Evolutionary conservation across 257 asterid genomes (phyloP), one percentile per base, ranked within the genome.

Genomic region (Plantago elongata): DNA sequence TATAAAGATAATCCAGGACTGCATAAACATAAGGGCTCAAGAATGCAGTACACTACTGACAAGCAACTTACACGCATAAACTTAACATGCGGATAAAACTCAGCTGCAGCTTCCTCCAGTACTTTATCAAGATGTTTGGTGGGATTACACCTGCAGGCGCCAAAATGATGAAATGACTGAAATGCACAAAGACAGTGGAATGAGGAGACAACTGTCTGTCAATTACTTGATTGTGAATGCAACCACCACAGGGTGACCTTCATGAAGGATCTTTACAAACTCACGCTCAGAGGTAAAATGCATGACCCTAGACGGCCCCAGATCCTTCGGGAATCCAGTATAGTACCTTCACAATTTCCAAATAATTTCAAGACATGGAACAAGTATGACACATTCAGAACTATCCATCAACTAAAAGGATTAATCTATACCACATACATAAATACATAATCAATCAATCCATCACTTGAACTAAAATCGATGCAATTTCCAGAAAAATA

Each of bases 281-380:
- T 92, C 99, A 8, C 89, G 92, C 80, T 89, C 99, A 1, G 99
- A 86, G 18, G 96, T 79, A 68, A 92, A 92, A 73, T 84, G 89
- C 56, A 92, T 70, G 59, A 89, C 85, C 69, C 72, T 81, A 13
- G 99, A 87, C 9, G 93, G 91, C 56, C 97, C 97, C 65, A 89
- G 95, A 82, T 92, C 94, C 83, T 87, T 92, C 0, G 99, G 97
- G 59, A 77, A 85, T 54, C 97, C 89, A 15, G 95, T 86, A 57
- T 92, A 86, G 81, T 84, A 86, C 84, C 99, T 92, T 61, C 15
- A 45, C 71, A 51, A 43, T 61, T 57, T 60, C 58, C 57, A 71
- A 68, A n/a, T 54, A 66, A 64, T 4, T 43, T n/a, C 40, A 34
- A 4, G 40, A 7, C 5, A 34, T 34, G 40, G 40, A 34, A 34